Evolutionary conservation across 768 basidiomycete genomes (phyloP).

Genomic region (Auriscalpium vulgare): DNA sequence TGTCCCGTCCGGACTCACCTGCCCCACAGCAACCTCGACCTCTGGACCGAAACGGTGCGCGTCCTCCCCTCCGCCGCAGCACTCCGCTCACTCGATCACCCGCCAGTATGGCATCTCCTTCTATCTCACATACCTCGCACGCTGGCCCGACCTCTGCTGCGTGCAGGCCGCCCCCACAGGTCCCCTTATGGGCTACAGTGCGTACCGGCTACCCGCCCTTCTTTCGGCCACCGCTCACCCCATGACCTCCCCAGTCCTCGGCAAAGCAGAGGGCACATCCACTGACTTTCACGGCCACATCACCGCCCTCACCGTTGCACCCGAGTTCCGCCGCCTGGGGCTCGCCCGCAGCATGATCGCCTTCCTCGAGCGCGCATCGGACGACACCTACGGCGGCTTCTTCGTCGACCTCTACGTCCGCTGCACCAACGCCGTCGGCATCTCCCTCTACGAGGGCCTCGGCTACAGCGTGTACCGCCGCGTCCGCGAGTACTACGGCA

Average conservation of each 20-base stretch:
- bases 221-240: constrained; percentile 1
- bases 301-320: constrained; percentile 91
- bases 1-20: background rate
- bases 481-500: constrained; percentile 86
- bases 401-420: constrained; percentile 97
- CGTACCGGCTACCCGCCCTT: no score
- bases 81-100: background rate
- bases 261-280: constrained; percentile 79
- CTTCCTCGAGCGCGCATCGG: constrained; percentile 79
- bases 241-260: constrained; percentile 55
- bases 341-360: constrained; percentile 84
- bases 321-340: constrained; percentile 82
- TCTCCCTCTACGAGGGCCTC: constrained; percentile 85
- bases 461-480: constrained; percentile 91
- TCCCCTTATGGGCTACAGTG: constrained; percentile 91
- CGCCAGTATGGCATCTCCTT: constrained; percentile 78
- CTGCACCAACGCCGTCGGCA: constrained; percentile 77
- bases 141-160: constrained; percentile 89
- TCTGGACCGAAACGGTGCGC: constrained; percentile 91
- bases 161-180: constrained; percentile 76
- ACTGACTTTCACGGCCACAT: constrained; percentile 90
- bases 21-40: constrained; percentile 3
- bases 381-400: constrained; percentile 72
- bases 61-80: background rate
- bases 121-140: constrained; percentile 80